Conservation (phyloP, 257 asterid species). For the Haberlea rhodopensis region DNA sequence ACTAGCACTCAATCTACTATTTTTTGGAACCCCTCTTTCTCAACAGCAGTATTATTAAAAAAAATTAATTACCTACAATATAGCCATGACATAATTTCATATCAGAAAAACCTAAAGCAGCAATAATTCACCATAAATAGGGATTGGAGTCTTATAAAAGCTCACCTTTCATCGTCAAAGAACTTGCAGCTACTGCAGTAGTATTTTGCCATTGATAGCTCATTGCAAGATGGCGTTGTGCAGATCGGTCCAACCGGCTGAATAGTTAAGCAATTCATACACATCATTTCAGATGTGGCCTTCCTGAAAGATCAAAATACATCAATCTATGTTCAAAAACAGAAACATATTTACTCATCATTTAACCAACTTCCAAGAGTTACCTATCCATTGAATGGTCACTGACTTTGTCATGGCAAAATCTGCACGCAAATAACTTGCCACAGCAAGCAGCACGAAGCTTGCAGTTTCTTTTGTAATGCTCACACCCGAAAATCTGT, state of each 20-base stretch:
- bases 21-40: too few relatives aligned
- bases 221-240: slow-evolving; percentile 73
- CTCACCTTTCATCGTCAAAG: slow-evolving; percentile 92
- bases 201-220: slow-evolving; percentile 83
- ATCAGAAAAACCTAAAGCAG: not conserved
- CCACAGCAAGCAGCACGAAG: slow-evolving; percentile 97
- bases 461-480: slow-evolving; percentile 96
- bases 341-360: not conserved
- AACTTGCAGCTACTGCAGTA: slow-evolving; percentile 93
- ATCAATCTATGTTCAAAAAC: not conserved
- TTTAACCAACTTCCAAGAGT: slow-evolving; percentile 12
- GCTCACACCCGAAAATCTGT: slow-evolving; percentile 85
- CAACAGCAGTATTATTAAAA: too few relatives aligned
- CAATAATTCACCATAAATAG: slow-evolving; percentile 14
- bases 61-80: not conserved
- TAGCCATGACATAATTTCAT: not conserved
- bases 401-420: slow-evolving; percentile 95
- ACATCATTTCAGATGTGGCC: slow-evolving; percentile 95
- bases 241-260: slow-evolving; percentile 90
- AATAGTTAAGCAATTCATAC: slow-evolving; percentile 84
- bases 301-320: slow-evolving; percentile 52
- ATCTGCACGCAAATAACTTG: slow-evolving; percentile 80
- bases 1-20: too few relatives aligned
- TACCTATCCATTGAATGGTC: slow-evolving; percentile 99
- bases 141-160: slow-evolving; percentile 17